Evolutionary conservation across 345 rosid genomes (phyloP).

Genomic region (Eucalyptus grandis): DNA sequence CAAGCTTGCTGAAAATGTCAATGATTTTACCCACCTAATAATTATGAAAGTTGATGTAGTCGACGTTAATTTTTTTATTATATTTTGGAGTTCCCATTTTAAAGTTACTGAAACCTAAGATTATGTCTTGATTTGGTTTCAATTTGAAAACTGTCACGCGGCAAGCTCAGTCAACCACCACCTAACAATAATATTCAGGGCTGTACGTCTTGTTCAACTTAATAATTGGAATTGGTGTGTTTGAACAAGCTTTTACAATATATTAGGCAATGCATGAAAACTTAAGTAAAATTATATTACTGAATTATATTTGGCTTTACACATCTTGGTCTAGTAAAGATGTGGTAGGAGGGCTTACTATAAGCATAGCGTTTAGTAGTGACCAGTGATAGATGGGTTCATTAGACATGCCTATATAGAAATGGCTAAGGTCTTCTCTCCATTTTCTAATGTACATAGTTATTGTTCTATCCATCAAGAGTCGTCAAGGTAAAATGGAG

Average conservation of each 20-base stretch:
- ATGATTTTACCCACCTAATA: background rate
- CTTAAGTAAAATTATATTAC: background rate
- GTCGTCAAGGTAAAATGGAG: background rate
- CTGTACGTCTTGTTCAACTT: background rate
- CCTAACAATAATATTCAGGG: background rate
- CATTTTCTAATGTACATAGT: background rate
- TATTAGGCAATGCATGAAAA: background rate
- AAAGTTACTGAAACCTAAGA: background rate
- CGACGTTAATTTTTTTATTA: background rate
- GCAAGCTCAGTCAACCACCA: background rate
- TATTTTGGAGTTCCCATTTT: background rate
- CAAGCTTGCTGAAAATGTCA: background rate
- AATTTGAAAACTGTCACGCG: background rate
- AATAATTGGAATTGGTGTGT: too few relatives aligned
- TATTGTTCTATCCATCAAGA: background rate
- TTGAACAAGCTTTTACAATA: background rate
- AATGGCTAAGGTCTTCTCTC: background rate
- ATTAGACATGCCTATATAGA: background rate
- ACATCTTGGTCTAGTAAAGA: background rate
- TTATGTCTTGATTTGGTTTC: background rate
- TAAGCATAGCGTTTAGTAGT: background rate
- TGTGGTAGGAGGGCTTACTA: background rate
- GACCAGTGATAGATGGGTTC: background rate
- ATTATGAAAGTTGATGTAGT: background rate
- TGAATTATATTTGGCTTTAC: background rate